These are phyloP conservation scores for Lipomyces sp. DNA, from an alignment of 805 yeast genomes.

Conservation along the genomic window DNA sequence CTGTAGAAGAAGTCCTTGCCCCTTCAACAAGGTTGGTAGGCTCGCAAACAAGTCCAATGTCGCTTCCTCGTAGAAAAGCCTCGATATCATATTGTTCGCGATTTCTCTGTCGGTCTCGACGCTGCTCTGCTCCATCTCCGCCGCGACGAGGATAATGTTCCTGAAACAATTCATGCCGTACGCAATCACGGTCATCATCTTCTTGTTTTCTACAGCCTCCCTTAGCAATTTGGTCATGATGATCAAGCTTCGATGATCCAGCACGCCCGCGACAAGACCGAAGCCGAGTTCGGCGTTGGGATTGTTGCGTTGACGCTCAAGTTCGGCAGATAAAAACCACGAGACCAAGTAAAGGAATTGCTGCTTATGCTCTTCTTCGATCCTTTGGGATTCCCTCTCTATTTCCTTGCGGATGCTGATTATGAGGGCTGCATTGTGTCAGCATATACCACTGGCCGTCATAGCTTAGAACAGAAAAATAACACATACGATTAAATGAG, in stretches of 20 bases:
- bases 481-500: slow-evolving; percentile 54
- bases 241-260: slow-evolving; percentile 60
- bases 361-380: slow-evolving; percentile 33
- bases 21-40: slow-evolving; percentile 60
- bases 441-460: not conserved
- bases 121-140: slow-evolving; percentile 43
- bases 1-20: slow-evolving; percentile 59
- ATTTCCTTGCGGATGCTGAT: slow-evolving; percentile 49
- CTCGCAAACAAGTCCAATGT: slow-evolving; percentile 54
- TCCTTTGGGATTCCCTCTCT: slow-evolving; percentile 42
- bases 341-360: slow-evolving; percentile 59
- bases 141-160: slow-evolving; percentile 52
- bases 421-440: slow-evolving; percentile 43
- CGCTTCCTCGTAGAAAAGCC: slow-evolving; percentile 65
- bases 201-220: slow-evolving; percentile 35
- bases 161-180: slow-evolving; percentile 66
- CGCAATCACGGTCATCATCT: slow-evolving; percentile 47
- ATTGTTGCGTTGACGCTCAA: slow-evolving; percentile 34
- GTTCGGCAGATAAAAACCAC: slow-evolving; percentile 75
- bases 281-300: slow-evolving; percentile 23
- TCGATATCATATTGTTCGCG: slow-evolving; percentile 58
- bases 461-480: not conserved
- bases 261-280: slow-evolving; percentile 44
- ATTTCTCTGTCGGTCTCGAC: slow-evolving; percentile 49
- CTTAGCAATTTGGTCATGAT: slow-evolving; percentile 48